Evolutionary conservation across 1,284 basidiomycete genomes (phyloP), one percentile per base, ranked within the genome.

Genomic region (Ceratobasidium sp.): DNA sequence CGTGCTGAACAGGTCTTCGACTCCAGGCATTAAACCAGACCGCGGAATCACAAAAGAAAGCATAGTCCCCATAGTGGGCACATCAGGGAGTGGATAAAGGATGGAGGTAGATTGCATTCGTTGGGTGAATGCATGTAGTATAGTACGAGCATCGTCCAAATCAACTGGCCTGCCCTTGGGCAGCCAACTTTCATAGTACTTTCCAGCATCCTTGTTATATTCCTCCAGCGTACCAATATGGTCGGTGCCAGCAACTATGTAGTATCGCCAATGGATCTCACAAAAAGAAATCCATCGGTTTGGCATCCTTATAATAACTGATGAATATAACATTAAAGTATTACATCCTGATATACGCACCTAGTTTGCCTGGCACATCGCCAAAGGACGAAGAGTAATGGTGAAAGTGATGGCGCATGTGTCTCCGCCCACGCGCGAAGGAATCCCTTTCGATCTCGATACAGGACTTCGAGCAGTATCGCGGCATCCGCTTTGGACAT

Each of bases 361-460:
- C 39, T 33, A 1, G 5, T 21, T 14, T 7, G 39, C 21, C 27
- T 23, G 2, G 42, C 56, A 25, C 56, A 41, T 23, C 56, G n/a
- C 56, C 56, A 57, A 23, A 57, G 16, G 16, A 57, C 41, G 19
- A 21, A 6, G 1, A 57, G 16, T 11, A 57, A 5, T 21, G 33
- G 19, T 16, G 14, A 39, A 11, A 57, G 13, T 23, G 33, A 4
- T 3, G 56, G 56, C 19, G 56, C 25, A 13, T 57, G 6, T 19
- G 56, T 41, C 33, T 57, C 36, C 21, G 39, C 30, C 56, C 56
- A 57, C 4, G 56, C 36, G 21, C n/a, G 19, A 7, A 57, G 36
- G n/a, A 57, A 57, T 4, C 56, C 39, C 41, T 42, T 42, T 1
- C 56, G 33, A n/a, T 42, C 56, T 39, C 23, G n/a, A 11, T 23